Percentiles rank a stretch among this genome's conserved stretches.
These are phyloP conservation scores for Kodamaea kaohsiungensis DNA, from an alignment of 805 yeast species.

Conservation along the genomic window DNA sequence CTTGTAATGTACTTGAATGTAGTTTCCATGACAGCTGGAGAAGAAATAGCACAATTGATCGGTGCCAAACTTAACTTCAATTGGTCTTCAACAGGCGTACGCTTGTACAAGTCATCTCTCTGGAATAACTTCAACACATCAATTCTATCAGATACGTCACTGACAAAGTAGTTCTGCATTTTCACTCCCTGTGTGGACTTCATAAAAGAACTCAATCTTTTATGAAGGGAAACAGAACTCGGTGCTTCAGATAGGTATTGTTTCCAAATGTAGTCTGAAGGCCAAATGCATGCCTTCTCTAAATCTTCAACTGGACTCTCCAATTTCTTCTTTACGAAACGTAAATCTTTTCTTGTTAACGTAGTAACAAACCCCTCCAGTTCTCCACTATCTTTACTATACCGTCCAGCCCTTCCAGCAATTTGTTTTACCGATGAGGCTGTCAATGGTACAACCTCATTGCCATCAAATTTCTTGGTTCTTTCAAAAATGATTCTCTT, in stretches of 20 bases:
- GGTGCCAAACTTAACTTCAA: constrained; percentile 64
- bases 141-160: constrained; percentile 39
- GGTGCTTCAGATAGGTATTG: constrained; percentile 64
- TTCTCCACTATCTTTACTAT: constrained; percentile 34
- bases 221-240: constrained; percentile 44
- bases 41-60: constrained; percentile 33
- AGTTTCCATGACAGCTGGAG: constrained; percentile 39
- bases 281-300: constrained; percentile 72
- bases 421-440: constrained; percentile 82
- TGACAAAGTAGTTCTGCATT: constrained; percentile 32
- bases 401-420: constrained; percentile 96
- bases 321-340: constrained; percentile 48
- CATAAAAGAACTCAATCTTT: constrained; percentile 51
- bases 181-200: constrained; percentile 28
- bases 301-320: constrained; percentile 52
- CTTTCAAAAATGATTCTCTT: constrained; percentile 76
- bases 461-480: constrained; percentile 71
- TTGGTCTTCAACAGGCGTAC: constrained; percentile 54
- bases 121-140: constrained; percentile 48
- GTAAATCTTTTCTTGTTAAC: constrained; percentile 43
- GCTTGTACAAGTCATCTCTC: constrained; percentile 24
- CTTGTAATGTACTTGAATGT: constrained; percentile 53
- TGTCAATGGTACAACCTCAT: constrained; percentile 45
- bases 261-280: constrained; percentile 70
- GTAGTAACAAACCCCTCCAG: constrained; percentile 57